Evolutionary conservation across 225 moss, liverwort and hornwort species (phyloP).

Genomic region (Physcomitrellopsis africana): DNA sequence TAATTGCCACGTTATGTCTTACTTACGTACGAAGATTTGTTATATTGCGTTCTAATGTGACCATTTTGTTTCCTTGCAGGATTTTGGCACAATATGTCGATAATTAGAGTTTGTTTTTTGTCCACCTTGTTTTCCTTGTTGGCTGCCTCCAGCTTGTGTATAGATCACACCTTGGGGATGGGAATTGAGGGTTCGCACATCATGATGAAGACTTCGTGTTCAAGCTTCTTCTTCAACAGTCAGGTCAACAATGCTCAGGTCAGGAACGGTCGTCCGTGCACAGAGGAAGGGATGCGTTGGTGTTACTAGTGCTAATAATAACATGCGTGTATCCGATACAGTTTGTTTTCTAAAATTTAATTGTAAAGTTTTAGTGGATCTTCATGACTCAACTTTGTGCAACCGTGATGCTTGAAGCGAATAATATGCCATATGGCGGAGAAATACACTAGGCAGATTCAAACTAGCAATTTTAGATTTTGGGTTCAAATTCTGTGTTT

Average conservation of each 20-base stretch:
- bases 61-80: slow-evolving; percentile 26
- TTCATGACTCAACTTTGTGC: no score
- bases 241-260: slow-evolving; percentile 63
- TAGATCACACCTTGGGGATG: slow-evolving; percentile 40
- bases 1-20: background rate
- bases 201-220: slow-evolving; percentile 51
- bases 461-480: background rate
- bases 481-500: background rate
- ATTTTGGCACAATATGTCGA: slow-evolving; percentile 22
- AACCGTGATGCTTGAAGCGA: background rate
- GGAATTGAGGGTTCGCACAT: slow-evolving; percentile 44
- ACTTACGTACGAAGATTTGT: background rate
- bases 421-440: background rate
- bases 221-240: slow-evolving; percentile 65
- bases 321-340: no score
- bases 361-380: no score
- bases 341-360: no score
- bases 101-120: slow-evolving; percentile 28
- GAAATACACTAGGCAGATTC: background rate
- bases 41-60: background rate
- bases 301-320: no score
- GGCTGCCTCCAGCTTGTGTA: slow-evolving; percentile 39
- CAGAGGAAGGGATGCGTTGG: no score
- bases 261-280: background rate
- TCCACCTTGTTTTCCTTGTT: slow-evolving; percentile 30